A percentile compares a stretch with the other conserved stretches of the same genome.
Conservation (phyloP, 2,329 filamentous ascomycete species). For the Zymoseptoria ardabiliae region DNA sequence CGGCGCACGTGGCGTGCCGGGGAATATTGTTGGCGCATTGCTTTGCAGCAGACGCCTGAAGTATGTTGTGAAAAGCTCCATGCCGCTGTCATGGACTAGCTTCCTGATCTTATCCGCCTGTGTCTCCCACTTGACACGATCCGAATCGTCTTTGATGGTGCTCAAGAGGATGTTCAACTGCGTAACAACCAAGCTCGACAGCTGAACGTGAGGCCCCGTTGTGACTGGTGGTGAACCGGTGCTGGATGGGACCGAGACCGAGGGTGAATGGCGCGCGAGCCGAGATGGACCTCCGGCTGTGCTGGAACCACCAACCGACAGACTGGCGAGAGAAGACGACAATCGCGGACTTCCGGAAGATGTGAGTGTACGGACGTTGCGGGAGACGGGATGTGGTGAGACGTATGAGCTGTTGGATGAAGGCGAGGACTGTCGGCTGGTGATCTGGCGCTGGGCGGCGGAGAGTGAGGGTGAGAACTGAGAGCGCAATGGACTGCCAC, state of each 20-base stretch:
- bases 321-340: constrained; percentile 48
- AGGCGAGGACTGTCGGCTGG: constrained; percentile 48
- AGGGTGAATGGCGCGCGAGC: constrained; percentile 53
- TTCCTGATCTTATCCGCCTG: constrained; percentile 89
- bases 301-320: constrained; percentile 46
- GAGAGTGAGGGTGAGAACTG: constrained; percentile 46
- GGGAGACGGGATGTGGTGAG: constrained; percentile 44
- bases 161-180: constrained; percentile 92
- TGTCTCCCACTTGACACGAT: constrained; percentile 81
- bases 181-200: constrained; percentile 89
- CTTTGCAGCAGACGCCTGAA: constrained; percentile 86
- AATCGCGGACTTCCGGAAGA: constrained; percentile 48
- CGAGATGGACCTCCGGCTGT: constrained; percentile 48
- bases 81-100: constrained; percentile 96
- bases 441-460: constrained; percentile 43
- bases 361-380: constrained; percentile 41
- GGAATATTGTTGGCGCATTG: constrained; percentile 89
- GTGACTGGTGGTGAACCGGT: constrained; percentile 45
- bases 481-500: constrained; percentile 44
- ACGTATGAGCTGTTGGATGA: constrained; percentile 50
- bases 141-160: constrained; percentile 91
- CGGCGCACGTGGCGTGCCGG: constrained; percentile 60
- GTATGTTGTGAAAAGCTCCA: constrained; percentile 97
- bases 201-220: constrained; percentile 41
- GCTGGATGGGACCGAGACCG: constrained; percentile 49